Conservation (phyloP, 31 red algal genomes). For the Odonthalia washingtoniensis region DNA sequence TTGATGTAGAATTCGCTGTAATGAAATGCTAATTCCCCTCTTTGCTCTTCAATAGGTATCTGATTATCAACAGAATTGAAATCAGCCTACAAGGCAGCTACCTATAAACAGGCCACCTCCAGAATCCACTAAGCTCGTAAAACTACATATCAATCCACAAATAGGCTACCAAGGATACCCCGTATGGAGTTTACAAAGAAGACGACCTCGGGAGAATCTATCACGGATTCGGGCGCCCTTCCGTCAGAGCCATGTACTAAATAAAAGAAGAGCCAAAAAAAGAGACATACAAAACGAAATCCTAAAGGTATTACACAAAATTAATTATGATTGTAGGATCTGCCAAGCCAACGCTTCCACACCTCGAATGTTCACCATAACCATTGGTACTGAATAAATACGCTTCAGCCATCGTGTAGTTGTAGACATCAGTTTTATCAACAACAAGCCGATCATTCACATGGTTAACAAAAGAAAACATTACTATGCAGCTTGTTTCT, state of each 20-base stretch:
- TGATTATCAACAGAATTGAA: background rate
- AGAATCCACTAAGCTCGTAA: background rate
- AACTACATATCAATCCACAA: background rate
- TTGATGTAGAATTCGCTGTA: background rate
- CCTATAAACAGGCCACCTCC: too few relatives aligned
- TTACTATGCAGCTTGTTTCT: too few relatives aligned
- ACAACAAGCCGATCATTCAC: too few relatives aligned
- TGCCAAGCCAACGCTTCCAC: too few relatives aligned
- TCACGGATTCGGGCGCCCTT: background rate
- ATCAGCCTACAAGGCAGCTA: background rate
- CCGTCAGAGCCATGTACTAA: background rate
- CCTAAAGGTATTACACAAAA: constrained; percentile 18
- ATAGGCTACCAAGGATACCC: background rate
- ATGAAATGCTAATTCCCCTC: background rate
- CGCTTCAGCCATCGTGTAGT: too few relatives aligned
- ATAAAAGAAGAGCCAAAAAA: background rate
- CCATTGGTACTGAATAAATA: too few relatives aligned
- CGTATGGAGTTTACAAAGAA: background rate
- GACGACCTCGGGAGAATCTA: background rate
- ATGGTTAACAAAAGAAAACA: too few relatives aligned
- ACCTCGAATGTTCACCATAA: too few relatives aligned
- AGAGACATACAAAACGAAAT: constrained; percentile 1
- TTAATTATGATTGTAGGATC: constrained; percentile 25
- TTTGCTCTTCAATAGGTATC: background rate
- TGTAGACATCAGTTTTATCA: too few relatives aligned